Conservation (phyloP, 176 grass and related monocot genomes). For the Bromus sterilis region DNA sequence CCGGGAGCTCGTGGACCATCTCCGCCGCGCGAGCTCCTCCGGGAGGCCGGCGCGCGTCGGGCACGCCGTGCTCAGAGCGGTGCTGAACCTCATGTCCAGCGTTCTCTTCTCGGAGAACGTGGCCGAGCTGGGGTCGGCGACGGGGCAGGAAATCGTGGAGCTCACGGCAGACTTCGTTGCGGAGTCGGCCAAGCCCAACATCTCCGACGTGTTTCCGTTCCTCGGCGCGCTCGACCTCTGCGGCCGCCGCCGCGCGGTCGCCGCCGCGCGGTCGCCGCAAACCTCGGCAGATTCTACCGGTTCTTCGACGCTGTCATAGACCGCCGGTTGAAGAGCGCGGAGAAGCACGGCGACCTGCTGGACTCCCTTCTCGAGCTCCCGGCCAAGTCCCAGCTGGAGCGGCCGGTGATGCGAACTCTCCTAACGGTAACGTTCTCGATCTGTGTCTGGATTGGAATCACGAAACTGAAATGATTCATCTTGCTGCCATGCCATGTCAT, state of each 20-base stretch:
- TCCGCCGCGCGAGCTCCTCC: not conserved
- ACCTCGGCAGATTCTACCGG: not conserved
- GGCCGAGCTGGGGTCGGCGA: not conserved
- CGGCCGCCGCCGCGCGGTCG: too few species aligned
- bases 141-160: slow-evolving; percentile 1
- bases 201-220: slow-evolving; percentile 21
- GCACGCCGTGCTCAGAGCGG: not conserved
- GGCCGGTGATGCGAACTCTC: slow-evolving; percentile 7
- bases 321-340: not conserved
- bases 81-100: slow-evolving; percentile 23
- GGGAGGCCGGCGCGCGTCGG: not conserved
- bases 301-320: slow-evolving; percentile 20
- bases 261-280: not conserved
- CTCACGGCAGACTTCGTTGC: slow-evolving; percentile 5
- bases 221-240: slow-evolving; percentile 12
- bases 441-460: too few species aligned
- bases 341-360: slow-evolving; percentile 6
- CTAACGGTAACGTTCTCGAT: slow-evolving; percentile 7
- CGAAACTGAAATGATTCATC: not conserved
- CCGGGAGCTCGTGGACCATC: slow-evolving; percentile 10
- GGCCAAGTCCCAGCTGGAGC: slow-evolving; percentile 11
- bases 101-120: slow-evolving; percentile 21
- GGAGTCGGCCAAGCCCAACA: slow-evolving; percentile 24
- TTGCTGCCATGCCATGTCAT: too few species aligned
- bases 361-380: slow-evolving; percentile 7